These are phyloP conservation scores for Sarcocystis neurona DNA, from an alignment of 169 alveolate genomes.

Conservation along the genomic window DNA sequence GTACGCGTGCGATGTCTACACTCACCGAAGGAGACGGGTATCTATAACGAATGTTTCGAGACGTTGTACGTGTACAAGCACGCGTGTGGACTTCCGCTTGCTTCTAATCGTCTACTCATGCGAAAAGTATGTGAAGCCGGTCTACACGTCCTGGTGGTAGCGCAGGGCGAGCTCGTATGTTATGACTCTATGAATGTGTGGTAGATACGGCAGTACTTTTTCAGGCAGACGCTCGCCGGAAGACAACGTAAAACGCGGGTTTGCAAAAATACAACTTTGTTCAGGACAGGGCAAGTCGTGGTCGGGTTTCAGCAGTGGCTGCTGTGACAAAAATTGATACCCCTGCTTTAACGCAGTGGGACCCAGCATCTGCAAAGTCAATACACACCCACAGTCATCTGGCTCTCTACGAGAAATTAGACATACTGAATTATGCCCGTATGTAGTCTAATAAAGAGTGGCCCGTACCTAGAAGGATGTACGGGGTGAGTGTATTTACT, in stretches of 20 bases:
- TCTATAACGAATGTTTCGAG: too few species aligned
- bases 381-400: background rate
- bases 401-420: background rate
- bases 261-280: background rate
- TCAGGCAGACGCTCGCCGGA: background rate
- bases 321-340: background rate
- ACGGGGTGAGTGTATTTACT: too few species aligned
- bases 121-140: too few species aligned
- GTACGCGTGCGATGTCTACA: too few species aligned
- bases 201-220: conserved; percentile 6
- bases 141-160: background rate
- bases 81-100: too few species aligned
- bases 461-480: too few species aligned
- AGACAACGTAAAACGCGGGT: background rate
- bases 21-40: too few species aligned
- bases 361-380: background rate
- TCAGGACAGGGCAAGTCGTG: background rate
- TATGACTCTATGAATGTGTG: conserved; percentile 18
- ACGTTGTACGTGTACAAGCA: too few species aligned
- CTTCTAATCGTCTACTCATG: too few species aligned
- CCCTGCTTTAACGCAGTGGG: background rate
- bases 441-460: too few species aligned
- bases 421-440: too few species aligned
- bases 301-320: background rate
- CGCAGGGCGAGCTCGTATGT: background rate